A percentile compares a stretch with the other conserved stretches of the same genome.
Conservation (phyloP, 2,329 filamentous ascomycete genomes). For the Microascus cirrosus region DNA sequence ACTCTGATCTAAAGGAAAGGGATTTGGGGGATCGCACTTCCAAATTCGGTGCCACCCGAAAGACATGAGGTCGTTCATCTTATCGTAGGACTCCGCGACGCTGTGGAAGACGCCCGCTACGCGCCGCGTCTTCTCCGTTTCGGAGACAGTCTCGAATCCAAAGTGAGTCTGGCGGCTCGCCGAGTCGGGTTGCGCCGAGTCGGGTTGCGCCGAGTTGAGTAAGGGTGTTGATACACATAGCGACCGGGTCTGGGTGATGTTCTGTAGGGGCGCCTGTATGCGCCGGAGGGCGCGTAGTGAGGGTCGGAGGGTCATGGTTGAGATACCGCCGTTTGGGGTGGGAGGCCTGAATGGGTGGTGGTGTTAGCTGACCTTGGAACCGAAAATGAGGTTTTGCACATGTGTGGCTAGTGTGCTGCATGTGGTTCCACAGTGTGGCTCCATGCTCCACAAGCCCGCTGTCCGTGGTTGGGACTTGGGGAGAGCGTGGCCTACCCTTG, state of each 20-base stretch:
- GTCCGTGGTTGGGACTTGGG: not conserved
- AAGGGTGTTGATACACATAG: slow-evolving; percentile 6
- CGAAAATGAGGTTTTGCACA: not conserved
- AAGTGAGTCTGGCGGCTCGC: slow-evolving; percentile 68
- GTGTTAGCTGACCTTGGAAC: not conserved
- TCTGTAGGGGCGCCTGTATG: slow-evolving; percentile 1
- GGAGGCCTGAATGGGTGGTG: not conserved
- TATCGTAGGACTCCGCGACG: slow-evolving; percentile 88
- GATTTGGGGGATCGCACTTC: slow-evolving; percentile 45
- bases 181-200: slow-evolving; percentile 13
- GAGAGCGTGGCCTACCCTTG: not conserved
- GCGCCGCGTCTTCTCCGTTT: slow-evolving; percentile 59
- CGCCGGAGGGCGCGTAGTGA: slow-evolving; percentile 6
- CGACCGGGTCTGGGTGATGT: slow-evolving; percentile 6
- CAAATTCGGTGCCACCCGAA: slow-evolving; percentile 92
- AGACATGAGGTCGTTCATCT: slow-evolving; percentile 99
- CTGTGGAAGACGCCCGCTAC: slow-evolving; percentile 89
- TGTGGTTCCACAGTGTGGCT: not conserved
- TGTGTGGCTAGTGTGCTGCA: not conserved
- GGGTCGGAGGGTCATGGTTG: slow-evolving; percentile 4
- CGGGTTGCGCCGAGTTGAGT: slow-evolving; percentile 5
- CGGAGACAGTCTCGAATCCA: slow-evolving; percentile 75
- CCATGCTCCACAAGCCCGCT: not conserved
- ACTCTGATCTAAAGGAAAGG: not conserved
- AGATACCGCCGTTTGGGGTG: not conserved